These are phyloP conservation scores for Blastobotrys chiropterorum DNA, from an alignment of 805 yeast species.

Conservation along the genomic window DNA sequence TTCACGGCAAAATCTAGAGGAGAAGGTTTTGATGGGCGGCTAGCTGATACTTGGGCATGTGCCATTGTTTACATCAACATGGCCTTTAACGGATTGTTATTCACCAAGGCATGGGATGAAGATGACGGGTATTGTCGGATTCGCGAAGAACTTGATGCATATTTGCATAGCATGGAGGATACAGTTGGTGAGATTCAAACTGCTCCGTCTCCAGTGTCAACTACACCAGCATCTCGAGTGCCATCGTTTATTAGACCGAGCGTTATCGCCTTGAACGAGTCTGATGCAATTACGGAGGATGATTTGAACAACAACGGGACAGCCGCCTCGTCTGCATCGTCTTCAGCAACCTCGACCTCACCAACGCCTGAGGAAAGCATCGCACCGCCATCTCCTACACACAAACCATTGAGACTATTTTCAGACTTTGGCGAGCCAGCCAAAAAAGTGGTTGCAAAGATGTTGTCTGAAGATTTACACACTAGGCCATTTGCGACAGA, in stretches of 20 bases:
- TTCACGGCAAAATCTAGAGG: slow-evolving; percentile 38
- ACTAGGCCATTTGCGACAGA: slow-evolving; percentile 16
- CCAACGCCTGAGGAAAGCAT: neutral
- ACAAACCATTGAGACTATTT: slow-evolving; percentile 15
- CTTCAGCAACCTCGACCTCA: neutral
- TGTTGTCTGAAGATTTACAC: slow-evolving; percentile 19
- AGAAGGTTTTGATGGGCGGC: slow-evolving; percentile 62
- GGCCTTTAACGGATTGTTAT: slow-evolving; percentile 35
- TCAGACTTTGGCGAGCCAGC: slow-evolving; percentile 21
- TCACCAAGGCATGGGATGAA: slow-evolving; percentile 23
- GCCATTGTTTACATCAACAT: slow-evolving; percentile 90
- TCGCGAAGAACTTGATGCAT: slow-evolving; percentile 11
- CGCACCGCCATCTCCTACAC: neutral
- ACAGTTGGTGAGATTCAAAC: neutral
- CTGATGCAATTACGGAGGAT: neutral
- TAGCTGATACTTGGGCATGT: slow-evolving; percentile 87
- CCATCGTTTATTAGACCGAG: neutral
- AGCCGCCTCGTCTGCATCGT: neutral
- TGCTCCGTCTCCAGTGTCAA: neutral
- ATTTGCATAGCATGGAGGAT: slow-evolving; percentile 13
- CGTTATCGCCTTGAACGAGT: neutral
- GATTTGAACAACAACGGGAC: neutral
- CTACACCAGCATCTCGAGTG: neutral
- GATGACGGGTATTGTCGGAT: slow-evolving; percentile 22
- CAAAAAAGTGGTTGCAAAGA: slow-evolving; percentile 17